phyloP scores from a whole-genome alignment of 2,329 filamentous ascomycete species.

The Aspergillus niger region DNA sequence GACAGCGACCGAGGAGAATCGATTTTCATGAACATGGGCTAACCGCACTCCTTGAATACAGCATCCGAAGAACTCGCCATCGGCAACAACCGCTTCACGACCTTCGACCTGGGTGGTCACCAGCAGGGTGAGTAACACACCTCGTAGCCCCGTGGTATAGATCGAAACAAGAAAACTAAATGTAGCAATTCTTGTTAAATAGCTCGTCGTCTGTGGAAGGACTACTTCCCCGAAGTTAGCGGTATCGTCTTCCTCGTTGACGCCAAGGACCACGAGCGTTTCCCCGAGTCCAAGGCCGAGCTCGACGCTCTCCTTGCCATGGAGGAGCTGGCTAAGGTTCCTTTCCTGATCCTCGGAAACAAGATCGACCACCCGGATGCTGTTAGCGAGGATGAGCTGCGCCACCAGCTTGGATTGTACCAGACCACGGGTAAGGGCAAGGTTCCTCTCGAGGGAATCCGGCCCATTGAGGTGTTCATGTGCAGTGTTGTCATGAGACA shows the following conservation, averaged over 20 bases:
- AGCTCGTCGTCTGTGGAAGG: conserved; percentile 90
- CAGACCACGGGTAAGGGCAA: conserved; percentile 97
- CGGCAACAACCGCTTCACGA: conserved; percentile 91
- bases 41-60: conserved; percentile 35
- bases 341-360: conserved; percentile 95
- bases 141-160: neutral
- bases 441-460: conserved; percentile 85
- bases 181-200: neutral
- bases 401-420: conserved; percentile 88
- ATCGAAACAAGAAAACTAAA: neutral
- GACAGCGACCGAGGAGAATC: neutral
- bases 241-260: conserved; percentile 98
- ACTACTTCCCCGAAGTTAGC: conserved; percentile 95
- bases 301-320: conserved; percentile 92
- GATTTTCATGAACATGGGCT: conserved; percentile 14
- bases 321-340: conserved; percentile 95
- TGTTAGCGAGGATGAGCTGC: conserved; percentile 91
- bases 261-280: conserved; percentile 94
- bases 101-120: conserved; percentile 90
- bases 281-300: conserved; percentile 92
- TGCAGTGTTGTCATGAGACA: conserved; percentile 98
- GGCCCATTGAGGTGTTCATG: conserved; percentile 98
- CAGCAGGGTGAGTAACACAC: conserved; percentile 69
- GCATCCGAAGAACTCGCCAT: conserved; percentile 91
- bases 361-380: conserved; percentile 99